phyloP scores from a whole-genome alignment of 768 basidiomycete species.

The Termitomyces sp. region DNA sequence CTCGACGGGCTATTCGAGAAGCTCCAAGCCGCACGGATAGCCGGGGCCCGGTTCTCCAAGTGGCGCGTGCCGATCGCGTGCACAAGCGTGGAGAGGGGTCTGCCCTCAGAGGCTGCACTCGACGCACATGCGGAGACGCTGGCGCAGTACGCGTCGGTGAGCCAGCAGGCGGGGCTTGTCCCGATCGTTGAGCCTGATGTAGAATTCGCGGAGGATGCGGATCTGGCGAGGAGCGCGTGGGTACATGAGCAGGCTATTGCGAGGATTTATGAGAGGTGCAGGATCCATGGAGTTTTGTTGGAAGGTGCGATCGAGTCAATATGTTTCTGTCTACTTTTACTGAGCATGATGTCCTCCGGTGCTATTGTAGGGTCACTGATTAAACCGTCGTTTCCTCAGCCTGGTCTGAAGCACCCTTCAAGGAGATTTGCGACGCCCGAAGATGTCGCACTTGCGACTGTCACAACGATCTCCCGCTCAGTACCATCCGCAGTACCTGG shows the following conservation, averaged over 20 bases:
- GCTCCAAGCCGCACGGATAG: constrained; percentile 35
- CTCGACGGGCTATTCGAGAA: constrained; percentile 38
- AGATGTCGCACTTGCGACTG: constrained; percentile 40
- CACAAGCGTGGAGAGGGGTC: constrained; percentile 24
- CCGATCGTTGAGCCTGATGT: constrained; percentile 50
- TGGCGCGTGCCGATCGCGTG: constrained; percentile 47
- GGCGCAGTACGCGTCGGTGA: constrained; percentile 42
- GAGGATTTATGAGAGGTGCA: constrained; percentile 40
- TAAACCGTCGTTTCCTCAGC: constrained; percentile 48
- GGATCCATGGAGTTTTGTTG: constrained; percentile 38
- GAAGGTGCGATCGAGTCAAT: constrained; percentile 27
- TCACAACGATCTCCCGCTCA: constrained; percentile 37
- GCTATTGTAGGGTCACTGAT: constrained; percentile 35
- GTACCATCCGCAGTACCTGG: constrained; percentile 43
- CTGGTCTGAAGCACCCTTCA: constrained; percentile 36
- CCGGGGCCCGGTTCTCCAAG: constrained; percentile 45
- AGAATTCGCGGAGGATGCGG: constrained; percentile 42
- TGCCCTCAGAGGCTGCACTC: constrained; percentile 34
- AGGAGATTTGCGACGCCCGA: constrained; percentile 28
- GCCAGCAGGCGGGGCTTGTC: constrained; percentile 45
- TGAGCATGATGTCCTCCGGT: not conserved
- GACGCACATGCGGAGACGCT: constrained; percentile 42
- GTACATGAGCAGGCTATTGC: constrained; percentile 40
- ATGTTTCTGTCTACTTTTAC: not conserved
- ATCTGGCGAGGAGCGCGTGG: constrained; percentile 37